Percentiles rank a stretch among this genome's conserved stretches.
These are phyloP conservation scores for Amanita pseudoporphyria DNA, from an alignment of 768 basidiomycete species.

Conservation along the genomic window DNA sequence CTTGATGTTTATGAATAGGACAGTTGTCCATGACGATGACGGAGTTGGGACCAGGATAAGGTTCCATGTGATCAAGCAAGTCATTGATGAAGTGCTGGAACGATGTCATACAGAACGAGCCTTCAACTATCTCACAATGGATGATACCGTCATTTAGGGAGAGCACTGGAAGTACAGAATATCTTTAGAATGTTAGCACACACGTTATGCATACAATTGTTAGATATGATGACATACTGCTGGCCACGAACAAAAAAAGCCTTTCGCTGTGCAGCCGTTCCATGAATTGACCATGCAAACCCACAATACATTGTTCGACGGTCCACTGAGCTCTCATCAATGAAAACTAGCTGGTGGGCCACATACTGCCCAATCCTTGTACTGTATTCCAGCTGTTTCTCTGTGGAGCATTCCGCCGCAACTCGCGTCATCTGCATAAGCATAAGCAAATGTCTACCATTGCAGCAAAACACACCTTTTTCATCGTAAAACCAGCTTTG, in stretches of 20 bases:
- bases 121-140: neutral
- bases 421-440: too few relatives aligned
- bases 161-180: conserved; percentile 8
- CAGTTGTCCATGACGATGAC: conserved; percentile 2
- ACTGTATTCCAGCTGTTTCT: neutral
- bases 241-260: conserved; percentile 20
- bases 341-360: conserved; percentile 21
- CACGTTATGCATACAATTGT: neutral
- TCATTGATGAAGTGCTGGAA: neutral
- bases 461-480: too few relatives aligned
- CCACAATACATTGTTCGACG: conserved; percentile 13
- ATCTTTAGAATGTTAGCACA: conserved; percentile 13
- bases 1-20: neutral
- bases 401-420: neutral
- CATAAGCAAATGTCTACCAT: too few relatives aligned
- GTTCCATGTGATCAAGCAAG: neutral
- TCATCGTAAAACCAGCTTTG: too few relatives aligned
- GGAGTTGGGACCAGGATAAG: conserved; percentile 1
- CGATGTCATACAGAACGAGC: neutral
- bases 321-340: conserved; percentile 26
- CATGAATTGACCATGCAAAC: conserved; percentile 19
- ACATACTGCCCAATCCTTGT: conserved; percentile 5
- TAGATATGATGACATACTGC: conserved; percentile 9
- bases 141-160: too few relatives aligned
- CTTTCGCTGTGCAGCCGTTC: conserved; percentile 13